These are phyloP conservation scores for Pezicula carpinea DNA, from an alignment of 2,329 filamentous ascomycete genomes.

Conservation along the genomic window DNA sequence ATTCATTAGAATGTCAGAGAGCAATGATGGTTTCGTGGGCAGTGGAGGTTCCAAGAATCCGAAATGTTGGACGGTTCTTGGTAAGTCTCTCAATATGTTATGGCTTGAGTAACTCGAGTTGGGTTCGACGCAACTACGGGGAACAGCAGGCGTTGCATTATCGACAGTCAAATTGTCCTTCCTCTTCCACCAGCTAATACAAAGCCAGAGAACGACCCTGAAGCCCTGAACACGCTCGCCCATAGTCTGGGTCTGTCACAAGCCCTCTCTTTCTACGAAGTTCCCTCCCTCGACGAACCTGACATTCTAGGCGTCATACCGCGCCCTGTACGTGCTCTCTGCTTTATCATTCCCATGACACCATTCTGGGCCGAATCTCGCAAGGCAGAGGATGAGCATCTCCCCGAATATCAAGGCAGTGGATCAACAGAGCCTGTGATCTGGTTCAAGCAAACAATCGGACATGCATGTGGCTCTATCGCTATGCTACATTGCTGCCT, in stretches of 20 bases:
- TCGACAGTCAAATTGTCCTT: not conserved
- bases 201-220: slow-evolving; percentile 57
- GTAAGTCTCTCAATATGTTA: not conserved
- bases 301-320: slow-evolving; percentile 83
- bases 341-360: slow-evolving; percentile 87
- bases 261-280: slow-evolving; percentile 79
- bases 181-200: not conserved
- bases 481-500: slow-evolving; percentile 76
- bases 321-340: slow-evolving; percentile 79
- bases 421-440: slow-evolving; percentile 69
- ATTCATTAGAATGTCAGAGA: no score
- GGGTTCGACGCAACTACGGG: not conserved
- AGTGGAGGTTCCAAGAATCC: no score
- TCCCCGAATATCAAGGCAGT: slow-evolving; percentile 59
- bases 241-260: slow-evolving; percentile 78
- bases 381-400: slow-evolving; percentile 63
- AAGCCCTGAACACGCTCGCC: slow-evolving; percentile 79
- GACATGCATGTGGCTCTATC: slow-evolving; percentile 89
- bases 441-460: slow-evolving; percentile 95
- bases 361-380: slow-evolving; percentile 75
- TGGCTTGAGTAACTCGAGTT: not conserved
- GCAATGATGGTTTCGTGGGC: no score
- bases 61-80: not conserved
- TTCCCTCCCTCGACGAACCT: slow-evolving; percentile 84
- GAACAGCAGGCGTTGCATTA: not conserved